Evolutionary conservation across 192 early-diverging fungal genomes (phyloP).

Genomic region (Neocallimastix lanati): DNA sequence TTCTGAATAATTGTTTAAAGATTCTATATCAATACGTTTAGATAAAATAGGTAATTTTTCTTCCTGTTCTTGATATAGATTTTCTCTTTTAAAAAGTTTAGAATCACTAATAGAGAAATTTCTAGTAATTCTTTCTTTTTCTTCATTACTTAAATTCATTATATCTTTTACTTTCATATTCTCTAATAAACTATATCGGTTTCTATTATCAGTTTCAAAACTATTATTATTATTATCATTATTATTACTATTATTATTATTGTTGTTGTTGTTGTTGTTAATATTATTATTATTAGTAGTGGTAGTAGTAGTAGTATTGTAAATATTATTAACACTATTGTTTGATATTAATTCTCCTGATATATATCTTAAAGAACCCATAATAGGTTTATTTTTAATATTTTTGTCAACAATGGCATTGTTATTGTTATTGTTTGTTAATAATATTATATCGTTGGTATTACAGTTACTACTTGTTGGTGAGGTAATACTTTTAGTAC

Average conservation of each 20-base stretch:
- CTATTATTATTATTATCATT: background rate
- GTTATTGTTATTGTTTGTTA: background rate
- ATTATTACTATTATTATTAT: background rate
- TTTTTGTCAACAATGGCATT: background rate
- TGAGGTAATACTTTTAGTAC: no score
- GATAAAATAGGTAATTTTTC: background rate
- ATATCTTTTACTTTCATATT: background rate
- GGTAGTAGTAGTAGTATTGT: no score
- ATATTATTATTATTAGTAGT: no score
- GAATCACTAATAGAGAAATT: background rate
- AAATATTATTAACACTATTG: background rate
- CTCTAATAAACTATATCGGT: background rate
- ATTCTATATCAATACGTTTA: background rate
- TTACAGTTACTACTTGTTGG: background rate
- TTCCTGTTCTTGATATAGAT: background rate
- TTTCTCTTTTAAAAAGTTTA: background rate
- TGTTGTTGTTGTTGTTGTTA: no score
- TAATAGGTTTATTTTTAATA: background rate
- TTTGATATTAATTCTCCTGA: background rate
- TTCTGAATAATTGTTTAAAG: no score
- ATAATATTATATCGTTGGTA: no score
- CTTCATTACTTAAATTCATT: background rate
- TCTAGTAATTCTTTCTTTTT: background rate
- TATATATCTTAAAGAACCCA: background rate
- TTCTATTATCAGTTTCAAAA: background rate